Conservation (phyloP, 2,329 filamentous ascomycete genomes). For the Colletotrichum eleusines region DNA sequence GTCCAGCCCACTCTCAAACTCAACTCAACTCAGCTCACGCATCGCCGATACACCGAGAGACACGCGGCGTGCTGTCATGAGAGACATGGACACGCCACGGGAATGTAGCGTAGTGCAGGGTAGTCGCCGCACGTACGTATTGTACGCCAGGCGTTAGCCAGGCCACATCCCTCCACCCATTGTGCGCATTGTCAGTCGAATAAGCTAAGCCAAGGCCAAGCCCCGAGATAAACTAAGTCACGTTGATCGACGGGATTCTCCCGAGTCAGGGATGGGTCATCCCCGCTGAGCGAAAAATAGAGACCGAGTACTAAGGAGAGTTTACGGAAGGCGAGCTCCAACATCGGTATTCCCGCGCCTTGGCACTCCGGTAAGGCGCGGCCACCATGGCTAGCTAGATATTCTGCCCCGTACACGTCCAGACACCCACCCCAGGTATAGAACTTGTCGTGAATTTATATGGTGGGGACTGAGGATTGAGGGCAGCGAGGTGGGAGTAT, state of each 20-base stretch:
- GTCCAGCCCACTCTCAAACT: neutral
- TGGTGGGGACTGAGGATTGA: neutral
- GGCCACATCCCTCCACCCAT: slow-evolving; percentile 21
- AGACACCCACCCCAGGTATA: neutral
- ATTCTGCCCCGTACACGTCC: too few relatives aligned
- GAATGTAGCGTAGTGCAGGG: neutral
- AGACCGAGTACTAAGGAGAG: slow-evolving; percentile 12
- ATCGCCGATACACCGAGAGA: slow-evolving; percentile 34
- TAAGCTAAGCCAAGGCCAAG: slow-evolving; percentile 32
- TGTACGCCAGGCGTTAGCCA: slow-evolving; percentile 4
- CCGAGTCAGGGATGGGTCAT: slow-evolving; percentile 37
- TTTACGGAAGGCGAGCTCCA: slow-evolving; percentile 22
- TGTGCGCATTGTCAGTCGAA: slow-evolving; percentile 36
- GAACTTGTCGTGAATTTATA: too few relatives aligned
- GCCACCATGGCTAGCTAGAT: too few relatives aligned
- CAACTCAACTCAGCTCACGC: slow-evolving; percentile 8
- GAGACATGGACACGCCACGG: slow-evolving; percentile 13
- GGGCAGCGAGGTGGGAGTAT: slow-evolving; percentile 7
- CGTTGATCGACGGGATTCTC: slow-evolving; percentile 39
- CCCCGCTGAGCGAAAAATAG: slow-evolving; percentile 33
- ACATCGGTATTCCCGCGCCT: slow-evolving; percentile 27
- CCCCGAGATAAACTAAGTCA: slow-evolving; percentile 11
- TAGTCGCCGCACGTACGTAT: neutral
- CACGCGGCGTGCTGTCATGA: neutral
- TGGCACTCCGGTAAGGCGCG: too few relatives aligned